Conservation (phyloP, 1,284 basidiomycete genomes). For the Cutaneotrichosporon sp. region DNA sequence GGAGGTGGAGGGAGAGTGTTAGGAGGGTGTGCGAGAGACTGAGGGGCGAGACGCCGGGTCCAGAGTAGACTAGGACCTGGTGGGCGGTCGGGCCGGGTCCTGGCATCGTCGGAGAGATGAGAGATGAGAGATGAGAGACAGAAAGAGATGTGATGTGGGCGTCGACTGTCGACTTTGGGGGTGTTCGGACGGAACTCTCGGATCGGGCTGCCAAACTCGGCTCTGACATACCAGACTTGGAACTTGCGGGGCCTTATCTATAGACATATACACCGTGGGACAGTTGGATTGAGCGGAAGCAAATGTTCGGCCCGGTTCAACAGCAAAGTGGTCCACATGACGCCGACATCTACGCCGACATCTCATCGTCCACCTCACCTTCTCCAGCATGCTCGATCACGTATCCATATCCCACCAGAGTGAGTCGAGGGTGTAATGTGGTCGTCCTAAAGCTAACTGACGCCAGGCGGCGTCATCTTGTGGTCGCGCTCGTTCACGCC, state of each 20-base stretch:
- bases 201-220: not conserved
- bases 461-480: constrained; percentile 80
- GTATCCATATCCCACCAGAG: constrained; percentile 88
- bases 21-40: constrained; percentile 62
- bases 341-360: not conserved
- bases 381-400: constrained; percentile 70
- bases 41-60: constrained; percentile 64
- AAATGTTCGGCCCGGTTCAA: too few species aligned
- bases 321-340: not conserved
- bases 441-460: not conserved
- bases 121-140: not conserved
- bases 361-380: not conserved
- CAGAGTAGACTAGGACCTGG: constrained; percentile 75
- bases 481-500: constrained; percentile 93
- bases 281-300: not conserved
- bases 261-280: not conserved
- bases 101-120: constrained; percentile 30
- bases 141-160: not conserved
- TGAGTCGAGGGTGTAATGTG: constrained; percentile 39
- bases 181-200: not conserved
- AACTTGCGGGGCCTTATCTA: not conserved
- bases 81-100: constrained; percentile 42
- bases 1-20: constrained; percentile 62
- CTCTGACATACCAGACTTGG: not conserved
- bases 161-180: not conserved